Percentiles rank a stretch among this genome's conserved stretches.
These are phyloP conservation scores for Cudoniella acicularis DNA, from an alignment of 495 filamentous ascomycete species.

Conservation along the genomic window DNA sequence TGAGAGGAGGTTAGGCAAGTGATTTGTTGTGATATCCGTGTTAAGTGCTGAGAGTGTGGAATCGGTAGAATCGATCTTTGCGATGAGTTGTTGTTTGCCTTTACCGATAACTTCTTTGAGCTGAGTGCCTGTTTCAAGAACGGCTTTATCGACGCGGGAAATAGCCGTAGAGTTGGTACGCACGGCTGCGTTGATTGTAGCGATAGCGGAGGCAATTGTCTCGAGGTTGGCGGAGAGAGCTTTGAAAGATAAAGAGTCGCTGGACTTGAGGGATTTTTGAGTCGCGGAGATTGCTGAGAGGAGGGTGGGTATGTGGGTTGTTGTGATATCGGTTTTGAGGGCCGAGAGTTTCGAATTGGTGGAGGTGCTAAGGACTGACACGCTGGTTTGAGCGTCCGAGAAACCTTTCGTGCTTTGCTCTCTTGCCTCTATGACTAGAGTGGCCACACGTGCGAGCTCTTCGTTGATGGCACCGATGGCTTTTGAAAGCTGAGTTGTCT, in stretches of 20 bases:
- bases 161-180: constrained; percentile 5
- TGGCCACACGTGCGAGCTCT: no score
- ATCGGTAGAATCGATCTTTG: background rate
- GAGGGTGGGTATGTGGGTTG: background rate
- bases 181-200: background rate
- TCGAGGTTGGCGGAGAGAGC: background rate
- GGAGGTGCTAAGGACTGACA: no score
- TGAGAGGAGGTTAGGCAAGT: background rate
- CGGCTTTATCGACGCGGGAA: constrained; percentile 4
- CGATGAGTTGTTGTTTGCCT: background rate
- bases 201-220: background rate
- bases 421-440: no score
- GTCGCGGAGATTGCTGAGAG: background rate
- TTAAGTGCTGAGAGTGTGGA: background rate
- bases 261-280: no score
- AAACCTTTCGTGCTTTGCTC: no score
- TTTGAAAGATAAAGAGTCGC: background rate
- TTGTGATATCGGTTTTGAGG: background rate
- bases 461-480: no score
- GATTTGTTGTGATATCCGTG: background rate
- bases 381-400: no score
- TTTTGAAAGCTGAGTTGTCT: no score
- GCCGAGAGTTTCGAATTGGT: background rate
- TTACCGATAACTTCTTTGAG: constrained; percentile 1
- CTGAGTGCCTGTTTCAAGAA: constrained; percentile 5